Evolutionary conservation across 768 basidiomycete genomes (phyloP), one percentile per base, ranked within the genome.

Genomic region (Lepiota brunneoincarnata): DNA sequence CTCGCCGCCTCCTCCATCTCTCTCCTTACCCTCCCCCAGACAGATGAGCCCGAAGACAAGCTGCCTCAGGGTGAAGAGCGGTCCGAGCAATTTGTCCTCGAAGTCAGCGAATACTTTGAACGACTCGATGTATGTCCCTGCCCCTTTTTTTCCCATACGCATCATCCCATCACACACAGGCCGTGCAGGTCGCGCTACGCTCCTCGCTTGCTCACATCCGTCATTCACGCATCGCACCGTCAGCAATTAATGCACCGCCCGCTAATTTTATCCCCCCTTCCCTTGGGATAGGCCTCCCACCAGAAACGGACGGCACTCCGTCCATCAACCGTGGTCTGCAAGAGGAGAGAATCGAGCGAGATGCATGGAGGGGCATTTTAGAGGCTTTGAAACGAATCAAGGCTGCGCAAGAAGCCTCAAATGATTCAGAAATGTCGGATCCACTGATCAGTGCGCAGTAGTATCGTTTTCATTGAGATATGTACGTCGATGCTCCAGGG

Each of bases 91-190:
- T 91, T 93, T 59, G 90, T 91, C 37, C 75, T 87, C 38, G 88
- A 91, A 72, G 88, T 88, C 48, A 86, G 86, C 73, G 87, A 91
- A 64, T 92, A 91, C 68, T 93, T 91, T 63, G 86, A 91, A 61
- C 83, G 86, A 23, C 75, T 92, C 7, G 86, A 93, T 65, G 90
- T 91, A 61, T 57, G 74, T 69, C 6, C n/a, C 39, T 21, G 24
- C 23, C 39, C 45, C 21, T 23, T 24, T n/a, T 31, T 18, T 17
- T 53, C 52, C 53, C 48, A 31, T 52, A n/a, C 39, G 21, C 31
- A 31, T 59, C 20, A 42, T 31, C 43, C 41, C 41, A 39, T 51
- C 7, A 18, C 44, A 26, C 51, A 28, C 62, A 91, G 90, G 72
- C 80, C n/a, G 88, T 92, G 54, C 90, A 93, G 67, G 76, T 76